These are phyloP conservation scores for Boletus semigastroideus DNA, from an alignment of 1,284 basidiomycete genomes.

Conservation along the genomic window DNA sequence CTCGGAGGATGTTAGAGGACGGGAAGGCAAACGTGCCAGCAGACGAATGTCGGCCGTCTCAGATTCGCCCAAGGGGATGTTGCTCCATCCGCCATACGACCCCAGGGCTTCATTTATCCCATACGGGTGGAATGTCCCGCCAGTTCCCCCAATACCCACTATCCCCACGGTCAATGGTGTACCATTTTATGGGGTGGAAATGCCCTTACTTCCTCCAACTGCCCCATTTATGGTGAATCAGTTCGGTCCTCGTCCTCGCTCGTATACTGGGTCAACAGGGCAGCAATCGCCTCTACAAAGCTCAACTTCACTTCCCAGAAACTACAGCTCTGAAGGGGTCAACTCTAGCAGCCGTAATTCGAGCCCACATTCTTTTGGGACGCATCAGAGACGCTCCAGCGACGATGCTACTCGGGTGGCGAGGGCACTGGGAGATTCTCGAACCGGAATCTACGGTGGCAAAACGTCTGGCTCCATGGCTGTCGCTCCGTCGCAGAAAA, in stretches of 20 bases:
- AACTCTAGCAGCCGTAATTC: slow-evolving; percentile 19
- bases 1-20: slow-evolving; percentile 52
- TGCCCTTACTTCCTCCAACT: slow-evolving; percentile 70
- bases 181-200: slow-evolving; percentile 44
- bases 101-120: slow-evolving; percentile 38
- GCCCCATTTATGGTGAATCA: slow-evolving; percentile 74
- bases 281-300: slow-evolving; percentile 26
- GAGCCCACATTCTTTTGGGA: slow-evolving; percentile 17
- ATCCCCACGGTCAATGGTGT: slow-evolving; percentile 32
- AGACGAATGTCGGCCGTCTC: slow-evolving; percentile 48
- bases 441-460: slow-evolving; percentile 16
- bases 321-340: slow-evolving; percentile 26
- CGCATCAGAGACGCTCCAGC: slow-evolving; percentile 32
- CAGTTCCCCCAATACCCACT: slow-evolving; percentile 30
- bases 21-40: slow-evolving; percentile 36
- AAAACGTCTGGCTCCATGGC: slow-evolving; percentile 8
- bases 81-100: slow-evolving; percentile 35
- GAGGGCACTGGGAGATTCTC: slow-evolving; percentile 13
- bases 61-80: slow-evolving; percentile 36
- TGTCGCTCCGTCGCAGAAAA: slow-evolving; percentile 9
- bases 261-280: slow-evolving; percentile 19
- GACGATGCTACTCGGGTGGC: slow-evolving; percentile 24
- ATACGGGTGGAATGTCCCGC: slow-evolving; percentile 35
- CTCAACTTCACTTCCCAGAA: slow-evolving; percentile 18
- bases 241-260: slow-evolving; percentile 32